Base-by-base conservation (phyloP, 495 filamentous ascomycete species). In the Viridothelium virens region DNA sequence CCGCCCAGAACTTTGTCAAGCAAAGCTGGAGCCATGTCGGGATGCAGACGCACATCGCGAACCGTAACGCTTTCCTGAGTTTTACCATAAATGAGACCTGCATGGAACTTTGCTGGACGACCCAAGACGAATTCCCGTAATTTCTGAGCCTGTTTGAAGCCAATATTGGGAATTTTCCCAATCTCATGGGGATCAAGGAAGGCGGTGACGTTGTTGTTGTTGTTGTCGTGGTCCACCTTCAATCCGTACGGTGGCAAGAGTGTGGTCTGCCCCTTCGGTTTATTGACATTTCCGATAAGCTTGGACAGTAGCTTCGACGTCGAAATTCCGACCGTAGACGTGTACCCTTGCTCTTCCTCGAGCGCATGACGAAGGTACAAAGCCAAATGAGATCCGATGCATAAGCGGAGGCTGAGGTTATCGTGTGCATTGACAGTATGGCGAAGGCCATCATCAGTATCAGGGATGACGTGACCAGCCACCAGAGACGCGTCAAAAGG, bases 291-390 rank as follows among this genome's bases (percentile, higher is more conserved):
- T 25, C 93, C 93, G 34, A 86, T 90, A 37, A 97, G 79, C 73
- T 97, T 97, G 38, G 89, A 85, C 37, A 93, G 80, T 2, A 92
- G 72, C 74, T 96, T 96, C 61, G 86, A 91, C 3, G 90, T 96
- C 2, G 91, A 86, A 2, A 96, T 86, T 10, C 93, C 93, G n/a
- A 89, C 91, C 0, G 91, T 90, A 46, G 86, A 86, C 5, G 91
- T 94, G 75, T 91, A 96, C 3, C 91, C 91, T 69, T 86, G 87
- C n/a, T 89, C 79, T 53, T 87, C 78, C 63, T 94, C 89, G 7
- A 97, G 80, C 67, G 82, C 82, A 38, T 81, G 74, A 33, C 92
- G 85, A 25, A 97, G 76, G 74, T 91, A 82, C 9, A 78, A 75
- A 2, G 90, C 89, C 44, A 97, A 77, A 75, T 96, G 90, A 16